phyloP scores from a whole-genome alignment of 2,329 filamentous ascomycete genomes.

The Diplodia intermedia region DNA sequence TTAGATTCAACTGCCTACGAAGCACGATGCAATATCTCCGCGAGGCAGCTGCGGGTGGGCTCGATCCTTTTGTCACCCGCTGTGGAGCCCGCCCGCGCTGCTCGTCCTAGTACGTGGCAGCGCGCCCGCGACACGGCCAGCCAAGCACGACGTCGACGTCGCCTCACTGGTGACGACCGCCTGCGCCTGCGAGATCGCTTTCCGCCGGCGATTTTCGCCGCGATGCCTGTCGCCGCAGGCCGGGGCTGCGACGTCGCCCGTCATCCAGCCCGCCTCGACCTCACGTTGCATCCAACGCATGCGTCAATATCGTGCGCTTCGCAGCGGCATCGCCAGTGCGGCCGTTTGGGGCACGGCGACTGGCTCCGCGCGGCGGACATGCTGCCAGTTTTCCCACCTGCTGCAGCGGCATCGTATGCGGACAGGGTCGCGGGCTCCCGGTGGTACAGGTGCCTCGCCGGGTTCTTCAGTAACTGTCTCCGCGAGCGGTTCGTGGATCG shows the following conservation, averaged over 20 bases:
- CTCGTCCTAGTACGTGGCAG: slow-evolving; percentile 19
- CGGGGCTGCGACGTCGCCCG: background rate
- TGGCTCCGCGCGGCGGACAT: slow-evolving; percentile 18
- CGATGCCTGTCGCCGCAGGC: slow-evolving; percentile 4
- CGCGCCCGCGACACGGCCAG: slow-evolving; percentile 4
- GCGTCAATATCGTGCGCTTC: slow-evolving; percentile 23
- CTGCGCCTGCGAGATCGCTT: slow-evolving; percentile 15
- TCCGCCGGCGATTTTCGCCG: background rate
- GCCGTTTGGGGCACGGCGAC: background rate
- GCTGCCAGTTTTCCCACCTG: slow-evolving; percentile 16
- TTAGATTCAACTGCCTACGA: no score
- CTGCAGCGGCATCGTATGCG: slow-evolving; percentile 27
- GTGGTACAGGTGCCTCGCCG: slow-evolving; percentile 21
- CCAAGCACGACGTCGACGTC: slow-evolving; percentile 6
- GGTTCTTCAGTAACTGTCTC: slow-evolving; percentile 25
- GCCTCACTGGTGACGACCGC: background rate
- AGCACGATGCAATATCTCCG: no score
- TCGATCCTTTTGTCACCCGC: no score
- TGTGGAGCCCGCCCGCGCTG: background rate
- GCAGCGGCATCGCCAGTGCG: slow-evolving; percentile 10
- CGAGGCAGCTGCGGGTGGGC: no score
- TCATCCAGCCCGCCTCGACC: slow-evolving; percentile 13
- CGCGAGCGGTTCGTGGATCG: slow-evolving; percentile 30
- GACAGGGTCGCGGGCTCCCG: slow-evolving; percentile 16
- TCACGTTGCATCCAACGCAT: slow-evolving; percentile 21